Base-by-base conservation (phyloP, 1,139 yeast genomes). In the Diutina rugosa region DNA sequence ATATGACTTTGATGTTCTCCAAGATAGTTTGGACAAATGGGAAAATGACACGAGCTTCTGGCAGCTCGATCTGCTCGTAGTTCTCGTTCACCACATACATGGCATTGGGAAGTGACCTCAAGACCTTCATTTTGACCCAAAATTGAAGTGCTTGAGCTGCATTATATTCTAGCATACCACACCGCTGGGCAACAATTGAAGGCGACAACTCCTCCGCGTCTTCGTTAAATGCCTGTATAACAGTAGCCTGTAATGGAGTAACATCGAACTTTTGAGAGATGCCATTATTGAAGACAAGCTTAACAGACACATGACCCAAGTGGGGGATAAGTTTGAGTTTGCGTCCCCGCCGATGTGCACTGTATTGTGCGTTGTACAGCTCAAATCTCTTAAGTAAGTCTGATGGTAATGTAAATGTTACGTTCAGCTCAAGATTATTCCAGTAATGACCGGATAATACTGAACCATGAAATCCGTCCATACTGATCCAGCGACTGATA, bases 211-310 rank as follows among this genome's bases (percentile, higher is more conserved):
- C 67, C 21, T 65, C 65, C 10, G 62, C 61, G 26, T 65, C 64
- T 1, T 71, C 78, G 57, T 80, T 72, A 63, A 88, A 87, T 47
- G 78, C 67, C 21, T 74, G 69, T 21, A 88, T 78, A 2, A 86
- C 79, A 0, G 86, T 73, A 1, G 95, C 95, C 61, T 85, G 83
- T 41, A 81, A 86, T 0, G 96, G 85, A 0, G 85, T 68, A 0
- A 87, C 96, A 5, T 72, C 72, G 60, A 79, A 77, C 16, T 61
- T 68, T 9, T 55, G 58, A 12, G 52, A 7, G 1, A 55, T 29
- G 4, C 41, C 41, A 30, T 79, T 82, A 4, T 72, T 74, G 47
- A 86, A 70, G 41, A 75, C 80, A 9, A 93, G 68, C 6, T 79
- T 80, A 1, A 93, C 62, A 14, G 76, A 77, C 0, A 88, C 91